phyloP scores from a whole-genome alignment of 345 rosid genomes.

The Populus deltoides region DNA sequence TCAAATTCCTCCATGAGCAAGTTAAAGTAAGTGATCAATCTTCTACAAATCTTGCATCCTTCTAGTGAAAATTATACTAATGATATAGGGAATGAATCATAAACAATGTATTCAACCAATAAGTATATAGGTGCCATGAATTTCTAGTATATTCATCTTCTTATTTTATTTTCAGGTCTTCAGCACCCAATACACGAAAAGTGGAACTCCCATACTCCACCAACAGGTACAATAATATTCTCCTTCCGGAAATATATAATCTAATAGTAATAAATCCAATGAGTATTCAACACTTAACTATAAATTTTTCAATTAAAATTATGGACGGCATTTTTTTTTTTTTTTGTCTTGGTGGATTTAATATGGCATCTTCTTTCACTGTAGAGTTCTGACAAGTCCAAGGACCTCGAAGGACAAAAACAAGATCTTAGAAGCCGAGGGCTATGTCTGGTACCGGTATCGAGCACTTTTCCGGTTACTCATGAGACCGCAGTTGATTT shows the following conservation, averaged over 20 bases:
- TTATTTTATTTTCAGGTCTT: conserved; percentile 48
- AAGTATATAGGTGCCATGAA: not conserved
- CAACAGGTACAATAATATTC: conserved; percentile 47
- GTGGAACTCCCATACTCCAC: conserved; percentile 74
- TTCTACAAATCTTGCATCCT: not conserved
- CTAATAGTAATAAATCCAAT: not conserved
- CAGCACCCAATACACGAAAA: conserved; percentile 92
- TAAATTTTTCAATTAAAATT: not conserved
- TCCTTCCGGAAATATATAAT: not conserved
- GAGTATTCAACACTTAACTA: not conserved
- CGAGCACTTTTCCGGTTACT: conserved; percentile 84
- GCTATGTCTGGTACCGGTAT: conserved; percentile 81
- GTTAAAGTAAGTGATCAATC: conserved; percentile 56
- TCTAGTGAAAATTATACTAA: not conserved
- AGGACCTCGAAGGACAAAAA: conserved; percentile 59
- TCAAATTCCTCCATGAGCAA: conserved; percentile 95
- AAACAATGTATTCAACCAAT: not conserved
- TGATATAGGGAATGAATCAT: not conserved
- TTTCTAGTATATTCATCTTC: not conserved
- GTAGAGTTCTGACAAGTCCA: conserved; percentile 55
- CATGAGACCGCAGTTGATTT: conserved; percentile 77
- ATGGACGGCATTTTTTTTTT: not conserved
- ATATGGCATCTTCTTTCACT: not conserved
- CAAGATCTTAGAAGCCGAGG: conserved; percentile 93
- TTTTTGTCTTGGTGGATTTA: not conserved